These are phyloP conservation scores for Geotrichum bryndzae DNA, from an alignment of 1,139 yeast species.

Conservation along the genomic window DNA sequence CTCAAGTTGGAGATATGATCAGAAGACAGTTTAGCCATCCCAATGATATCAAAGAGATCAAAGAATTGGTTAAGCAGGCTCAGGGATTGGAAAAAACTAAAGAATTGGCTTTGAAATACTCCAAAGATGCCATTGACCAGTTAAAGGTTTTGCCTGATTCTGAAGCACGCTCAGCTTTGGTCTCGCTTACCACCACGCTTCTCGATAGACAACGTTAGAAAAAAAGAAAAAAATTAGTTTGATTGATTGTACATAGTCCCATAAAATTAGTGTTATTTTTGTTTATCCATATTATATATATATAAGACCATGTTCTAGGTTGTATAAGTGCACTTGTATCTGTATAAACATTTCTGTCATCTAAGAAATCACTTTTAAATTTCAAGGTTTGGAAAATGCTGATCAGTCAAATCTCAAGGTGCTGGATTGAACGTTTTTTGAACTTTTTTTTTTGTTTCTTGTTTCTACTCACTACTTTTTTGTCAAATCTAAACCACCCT, in stretches of 20 bases:
- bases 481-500: not conserved
- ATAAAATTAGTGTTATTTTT: not conserved
- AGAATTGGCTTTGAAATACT: constrained; percentile 69
- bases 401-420: not conserved
- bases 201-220: constrained; percentile 53
- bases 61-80: constrained; percentile 64
- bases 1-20: constrained; percentile 77
- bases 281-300: not conserved
- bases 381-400: not conserved
- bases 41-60: constrained; percentile 59
- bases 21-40: constrained; percentile 53
- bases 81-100: constrained; percentile 63
- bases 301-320: not conserved
- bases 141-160: constrained; percentile 70
- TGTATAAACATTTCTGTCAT: no score
- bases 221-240: not conserved
- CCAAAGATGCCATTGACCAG: constrained; percentile 66
- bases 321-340: not conserved
- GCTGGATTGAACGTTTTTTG: not conserved
- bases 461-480: not conserved
- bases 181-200: constrained; percentile 77
- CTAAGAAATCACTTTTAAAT: not conserved
- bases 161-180: constrained; percentile 86
- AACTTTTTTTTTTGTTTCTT: not conserved
- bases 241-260: not conserved